A percentile compares a stretch with the other conserved stretches of the same genome.
These are phyloP conservation scores for Solanum chacoense DNA, from an alignment of 305 asterid species.

Conservation along the genomic window DNA sequence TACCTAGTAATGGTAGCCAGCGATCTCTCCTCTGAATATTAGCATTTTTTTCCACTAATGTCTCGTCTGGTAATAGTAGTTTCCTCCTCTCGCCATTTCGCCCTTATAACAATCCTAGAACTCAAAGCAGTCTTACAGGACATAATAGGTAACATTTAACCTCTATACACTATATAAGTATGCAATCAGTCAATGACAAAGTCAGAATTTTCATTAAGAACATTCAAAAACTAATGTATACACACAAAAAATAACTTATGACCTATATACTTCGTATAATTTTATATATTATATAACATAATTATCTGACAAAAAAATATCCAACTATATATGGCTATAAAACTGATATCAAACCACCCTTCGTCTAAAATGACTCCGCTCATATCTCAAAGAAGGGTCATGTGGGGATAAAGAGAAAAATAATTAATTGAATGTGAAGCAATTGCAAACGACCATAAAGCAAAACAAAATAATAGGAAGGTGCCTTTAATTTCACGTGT, in stretches of 20 bases:
- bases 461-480: background rate
- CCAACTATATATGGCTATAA: too few relatives aligned
- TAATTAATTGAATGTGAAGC: background rate
- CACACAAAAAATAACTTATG: background rate
- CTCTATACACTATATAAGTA: too few relatives aligned
- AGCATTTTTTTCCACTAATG: too few relatives aligned
- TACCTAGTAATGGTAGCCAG: background rate
- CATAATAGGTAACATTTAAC: background rate
- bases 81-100: too few relatives aligned
- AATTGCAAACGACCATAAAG: background rate
- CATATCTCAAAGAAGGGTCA: background rate
- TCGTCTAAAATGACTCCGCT: background rate
- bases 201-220: too few relatives aligned
- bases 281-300: too few relatives aligned
- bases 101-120: background rate
- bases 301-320: rapidly evolving
- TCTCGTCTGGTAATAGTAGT: background rate
- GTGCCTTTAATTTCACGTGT: background rate
- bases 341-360: background rate
- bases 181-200: background rate
- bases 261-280: too few relatives aligned
- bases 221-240: background rate
- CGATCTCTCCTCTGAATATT: background rate
- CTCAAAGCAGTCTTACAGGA: background rate
- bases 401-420: background rate